Base-by-base conservation (phyloP, 257 asterid genomes). In the Capsicum baccatum region DNA sequence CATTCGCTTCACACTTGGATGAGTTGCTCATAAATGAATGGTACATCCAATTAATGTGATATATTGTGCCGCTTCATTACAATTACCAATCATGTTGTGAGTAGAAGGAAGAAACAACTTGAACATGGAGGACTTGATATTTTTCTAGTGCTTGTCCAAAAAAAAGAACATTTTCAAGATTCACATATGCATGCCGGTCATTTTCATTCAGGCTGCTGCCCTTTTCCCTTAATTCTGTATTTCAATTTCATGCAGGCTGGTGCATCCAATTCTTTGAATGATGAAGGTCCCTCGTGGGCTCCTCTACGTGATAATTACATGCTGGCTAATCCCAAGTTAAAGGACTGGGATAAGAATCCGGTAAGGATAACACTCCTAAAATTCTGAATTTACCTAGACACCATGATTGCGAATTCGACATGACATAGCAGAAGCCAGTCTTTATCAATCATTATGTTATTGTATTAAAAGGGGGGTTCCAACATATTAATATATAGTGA, bases 291-390 rank as follows among this genome's bases (percentile, higher is more conserved):
- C 26, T 85, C 90, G 6, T 94, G 98, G 98, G 98, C 98, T 48
- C 98, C 99, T 71, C 87, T 95, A 86, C 97, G 97, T 13, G 98
- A 97, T 84, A 89, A 93, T 86, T 97, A 90, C 95, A 97, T 97
- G 98, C 88, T 97, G 81, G 90, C 98, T 68, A 92, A 89, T 89
- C 94, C 96, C 33, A 96, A 92, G 89, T 84, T 92, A 87, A 94
- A 96, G 87, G 98, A 96, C 86, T 96, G 98, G 98, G 98, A 96
- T 87, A 96, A 93, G 94, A 91, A 89, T 92, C 86, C 86, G 91
- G 99, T 94, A 89, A 88, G 84, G 19, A 63, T 50, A 11, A 14
- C 56, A n/a, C 14, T 54, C 35, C 14, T 48, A 6, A 42, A 12
- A 6, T 67, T 80, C 57, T 44, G 21, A 54, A 37, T 42, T 79